phyloP scores from a whole-genome alignment of 179 eudicot genomes.

The Amaranthus tricolor region DNA sequence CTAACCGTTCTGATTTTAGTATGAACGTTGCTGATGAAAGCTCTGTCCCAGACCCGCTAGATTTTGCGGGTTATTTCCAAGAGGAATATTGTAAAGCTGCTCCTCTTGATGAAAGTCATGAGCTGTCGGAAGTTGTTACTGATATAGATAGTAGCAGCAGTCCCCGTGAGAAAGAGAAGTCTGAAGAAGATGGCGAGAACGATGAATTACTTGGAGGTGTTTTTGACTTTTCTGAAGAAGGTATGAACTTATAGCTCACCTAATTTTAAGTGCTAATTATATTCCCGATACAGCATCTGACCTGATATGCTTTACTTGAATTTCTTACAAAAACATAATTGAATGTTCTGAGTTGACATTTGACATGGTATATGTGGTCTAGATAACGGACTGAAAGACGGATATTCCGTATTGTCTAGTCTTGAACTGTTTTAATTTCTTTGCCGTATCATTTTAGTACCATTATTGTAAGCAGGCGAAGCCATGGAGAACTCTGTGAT shows the following conservation, averaged over 20 bases:
- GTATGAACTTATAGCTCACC: constrained; percentile 33
- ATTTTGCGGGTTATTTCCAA: constrained; percentile 69
- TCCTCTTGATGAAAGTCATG: constrained; percentile 47
- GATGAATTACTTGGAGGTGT: constrained; percentile 90
- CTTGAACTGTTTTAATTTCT: no score
- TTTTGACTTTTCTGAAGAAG: constrained; percentile 94
- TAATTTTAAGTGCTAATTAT: neutral
- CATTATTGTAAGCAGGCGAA: no score
- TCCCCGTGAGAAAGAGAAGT: constrained; percentile 54
- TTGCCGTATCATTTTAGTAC: no score
- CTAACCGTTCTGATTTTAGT: constrained; percentile 80
- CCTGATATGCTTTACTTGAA: neutral
- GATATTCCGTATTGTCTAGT: no score
- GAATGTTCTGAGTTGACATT: no score
- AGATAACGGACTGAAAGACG: no score
- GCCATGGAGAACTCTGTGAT: neutral
- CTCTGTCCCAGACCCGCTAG: constrained; percentile 54
- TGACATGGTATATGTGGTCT: no score
- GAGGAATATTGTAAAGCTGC: constrained; percentile 84
- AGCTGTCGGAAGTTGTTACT: constrained; percentile 33
- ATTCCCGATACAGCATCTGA: neutral
- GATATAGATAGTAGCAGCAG: constrained; percentile 65
- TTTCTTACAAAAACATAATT: neutral
- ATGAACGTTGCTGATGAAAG: constrained; percentile 68
- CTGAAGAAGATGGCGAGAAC: constrained; percentile 80